Evolutionary conservation across 169 alveolate species (phyloP).

Genomic region (Plasmodium coatneyi): DNA sequence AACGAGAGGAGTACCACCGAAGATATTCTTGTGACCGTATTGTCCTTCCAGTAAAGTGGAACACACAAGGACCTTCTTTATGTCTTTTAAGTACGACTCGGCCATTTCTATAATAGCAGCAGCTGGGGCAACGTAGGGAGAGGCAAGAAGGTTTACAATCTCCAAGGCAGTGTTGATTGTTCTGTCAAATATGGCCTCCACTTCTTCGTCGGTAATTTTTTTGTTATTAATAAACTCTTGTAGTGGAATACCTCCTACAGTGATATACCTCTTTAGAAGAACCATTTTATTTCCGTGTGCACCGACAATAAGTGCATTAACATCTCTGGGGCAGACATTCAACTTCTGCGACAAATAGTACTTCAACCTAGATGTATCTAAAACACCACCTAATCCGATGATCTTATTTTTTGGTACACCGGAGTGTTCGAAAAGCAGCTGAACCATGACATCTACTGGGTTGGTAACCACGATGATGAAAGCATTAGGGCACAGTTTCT

Average conservation of each 20-base stretch:
- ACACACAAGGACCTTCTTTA: conserved; percentile 86
- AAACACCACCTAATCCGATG: conserved; percentile 89
- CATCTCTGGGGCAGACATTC: conserved; percentile 85
- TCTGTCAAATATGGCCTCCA: conserved; percentile 79
- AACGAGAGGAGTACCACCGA: conserved; percentile 89
- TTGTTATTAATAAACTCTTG: conserved; percentile 77
- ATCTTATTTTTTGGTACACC: conserved; percentile 89
- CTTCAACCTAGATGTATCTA: conserved; percentile 89
- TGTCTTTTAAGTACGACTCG: conserved; percentile 82
- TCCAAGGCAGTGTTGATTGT: conserved; percentile 83
- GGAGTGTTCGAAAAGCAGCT: conserved; percentile 81
- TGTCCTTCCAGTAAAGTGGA: conserved; percentile 89
- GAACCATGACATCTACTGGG: conserved; percentile 90
- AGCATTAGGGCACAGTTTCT: conserved; percentile 87
- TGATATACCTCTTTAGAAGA: conserved; percentile 77
- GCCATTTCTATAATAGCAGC: conserved; percentile 84
- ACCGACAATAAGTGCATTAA: conserved; percentile 89
- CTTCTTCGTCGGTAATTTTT: conserved; percentile 66
- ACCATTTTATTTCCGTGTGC: conserved; percentile 90
- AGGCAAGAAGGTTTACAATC: conserved; percentile 81
- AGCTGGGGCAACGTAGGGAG: conserved; percentile 85
- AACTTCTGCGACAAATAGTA: conserved; percentile 84
- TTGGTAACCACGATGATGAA: conserved; percentile 89
- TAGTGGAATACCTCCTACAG: conserved; percentile 84
- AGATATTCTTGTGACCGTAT: conserved; percentile 86